Base-by-base conservation (phyloP, 1,139 yeast species). In the Taiozyma onychis region DNA sequence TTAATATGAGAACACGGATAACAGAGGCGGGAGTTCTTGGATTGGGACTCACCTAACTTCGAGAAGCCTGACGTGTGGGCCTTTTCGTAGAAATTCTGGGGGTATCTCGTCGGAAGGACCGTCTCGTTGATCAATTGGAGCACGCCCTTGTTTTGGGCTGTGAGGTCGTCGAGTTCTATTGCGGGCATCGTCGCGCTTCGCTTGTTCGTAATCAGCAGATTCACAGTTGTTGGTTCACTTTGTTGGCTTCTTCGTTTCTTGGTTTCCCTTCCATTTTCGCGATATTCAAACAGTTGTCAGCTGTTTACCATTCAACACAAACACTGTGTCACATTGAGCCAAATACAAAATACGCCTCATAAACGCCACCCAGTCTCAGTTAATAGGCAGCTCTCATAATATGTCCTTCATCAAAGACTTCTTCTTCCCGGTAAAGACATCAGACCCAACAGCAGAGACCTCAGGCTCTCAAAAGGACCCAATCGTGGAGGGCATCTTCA, bases 401-500 rank as follows among this genome's bases (percentile, higher is more conserved):
- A 71, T 71, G 75, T 71, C 74, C 0, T 71, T 71, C 51, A 56
- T 71, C 46, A 64, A 61, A 53, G 66, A 70, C 51, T 58, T 68
- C 34, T 48, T 71, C 47, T 68, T 71, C 52, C 73, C 74, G 26
- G 70, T 69, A 45, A 68, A 65, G 32, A 67, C 67, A 41, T 62
- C 71, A 0, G 73, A 70, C 66, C 75, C 54, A 62, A 72, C 54
- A 61, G 73, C 26, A 44, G 68, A 50, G 44, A 57, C 43, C 55
- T 39, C 46, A 41, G 51, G 22, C 41, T 51, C 43, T 1, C 11
- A 43, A 8, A 47, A 45, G 48, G 83, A 80, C 51, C 85, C 95
- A 3, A 73, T 88, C 6, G 83, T 88, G 10, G 88, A 81, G 59
- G 87, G 88, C n/a, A 77, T 77, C 46, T 93, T 86, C 70, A 89